A percentile compares a stretch with the other conserved stretches of the same genome.
phyloP scores from a whole-genome alignment of 169 alveolate genomes.

The Plasmodium chabaudi region DNA sequence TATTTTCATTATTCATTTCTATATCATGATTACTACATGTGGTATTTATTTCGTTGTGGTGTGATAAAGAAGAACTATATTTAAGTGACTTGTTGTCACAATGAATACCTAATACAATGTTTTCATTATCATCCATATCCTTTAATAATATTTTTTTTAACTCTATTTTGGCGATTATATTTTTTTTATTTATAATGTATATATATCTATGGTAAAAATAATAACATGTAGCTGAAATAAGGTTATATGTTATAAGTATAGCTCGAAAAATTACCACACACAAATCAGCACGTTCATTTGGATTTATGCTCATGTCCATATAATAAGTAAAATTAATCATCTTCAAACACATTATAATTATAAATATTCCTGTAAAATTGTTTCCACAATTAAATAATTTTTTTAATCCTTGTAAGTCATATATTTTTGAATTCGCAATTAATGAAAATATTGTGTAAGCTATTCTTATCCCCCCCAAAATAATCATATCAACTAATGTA shows the following conservation, averaged over 20 bases:
- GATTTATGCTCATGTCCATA: neutral
- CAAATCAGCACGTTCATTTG: neutral
- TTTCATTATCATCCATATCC: constrained; percentile 20
- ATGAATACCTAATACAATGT: constrained; percentile 2
- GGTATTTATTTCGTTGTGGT: neutral
- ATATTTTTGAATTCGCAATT: constrained; percentile 13
- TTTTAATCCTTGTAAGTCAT: constrained; percentile 5
- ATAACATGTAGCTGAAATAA: constrained; percentile 26
- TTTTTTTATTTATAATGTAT: constrained; percentile 26
- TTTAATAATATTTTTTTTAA: constrained; percentile 30
- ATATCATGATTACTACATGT: neutral
- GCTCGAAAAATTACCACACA: constrained; percentile 2
- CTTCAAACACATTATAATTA: constrained; percentile 16
- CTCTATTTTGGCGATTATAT: constrained; percentile 28
- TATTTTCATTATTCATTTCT: neutral
- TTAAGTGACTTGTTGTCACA: too few species aligned
- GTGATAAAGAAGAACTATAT: too few species aligned
- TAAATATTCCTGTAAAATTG: constrained; percentile 32
- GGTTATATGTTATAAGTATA: constrained; percentile 17
- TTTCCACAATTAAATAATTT: constrained; percentile 11
- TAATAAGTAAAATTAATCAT: constrained; percentile 40
- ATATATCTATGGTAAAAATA: constrained; percentile 14
- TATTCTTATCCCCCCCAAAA: constrained; percentile 23
- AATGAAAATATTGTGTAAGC: constrained; percentile 2
- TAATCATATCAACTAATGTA: constrained; percentile 27